Conservation (phyloP, 2,329 filamentous ascomycete species). For the Fusarium caatingaense region DNA sequence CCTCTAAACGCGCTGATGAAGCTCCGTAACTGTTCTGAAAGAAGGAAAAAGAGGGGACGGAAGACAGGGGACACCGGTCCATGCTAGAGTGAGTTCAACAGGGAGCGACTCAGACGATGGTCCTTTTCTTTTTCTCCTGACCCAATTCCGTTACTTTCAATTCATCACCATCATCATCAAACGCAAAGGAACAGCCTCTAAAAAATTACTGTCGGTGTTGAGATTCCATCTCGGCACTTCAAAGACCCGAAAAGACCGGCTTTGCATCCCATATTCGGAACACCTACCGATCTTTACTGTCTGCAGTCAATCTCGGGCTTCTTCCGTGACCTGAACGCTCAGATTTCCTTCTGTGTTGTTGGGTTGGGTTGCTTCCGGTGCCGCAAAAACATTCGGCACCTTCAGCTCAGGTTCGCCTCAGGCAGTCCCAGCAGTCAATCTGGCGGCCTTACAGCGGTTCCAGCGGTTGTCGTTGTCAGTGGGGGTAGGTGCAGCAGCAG, state of each 20-base stretch:
- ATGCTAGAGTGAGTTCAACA: slow-evolving; percentile 30
- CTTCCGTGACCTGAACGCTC: slow-evolving; percentile 29
- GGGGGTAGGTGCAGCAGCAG: slow-evolving; percentile 30
- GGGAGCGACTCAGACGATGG: slow-evolving; percentile 13
- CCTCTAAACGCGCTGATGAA: slow-evolving; percentile 2
- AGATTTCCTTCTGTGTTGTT: not conserved
- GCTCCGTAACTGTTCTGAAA: slow-evolving; percentile 23
- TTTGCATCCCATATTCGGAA: slow-evolving; percentile 35
- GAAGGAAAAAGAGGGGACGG: slow-evolving; percentile 35
- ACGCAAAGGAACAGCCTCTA: not conserved
- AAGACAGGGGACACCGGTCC: slow-evolving; percentile 20
- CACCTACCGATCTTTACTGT: slow-evolving; percentile 26
- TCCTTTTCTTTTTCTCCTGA: slow-evolving; percentile 26
- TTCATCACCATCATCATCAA: slow-evolving; percentile 18
- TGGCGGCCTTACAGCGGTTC: slow-evolving; percentile 41
- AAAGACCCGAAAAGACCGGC: slow-evolving; percentile 29
- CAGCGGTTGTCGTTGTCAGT: slow-evolving; percentile 25
- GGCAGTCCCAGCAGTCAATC: slow-evolving; percentile 22
- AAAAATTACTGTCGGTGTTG: not conserved
- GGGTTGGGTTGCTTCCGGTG: slow-evolving; percentile 14
- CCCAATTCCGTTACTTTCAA: slow-evolving; percentile 31
- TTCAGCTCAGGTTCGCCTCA: slow-evolving; percentile 1
- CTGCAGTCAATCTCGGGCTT: slow-evolving; percentile 26
- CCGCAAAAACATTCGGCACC: slow-evolving; percentile 24
- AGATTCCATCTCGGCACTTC: slow-evolving; percentile 13